Base-by-base conservation (phyloP, 1,139 yeast genomes). In the Candida pseudoviswanathii region DNA sequence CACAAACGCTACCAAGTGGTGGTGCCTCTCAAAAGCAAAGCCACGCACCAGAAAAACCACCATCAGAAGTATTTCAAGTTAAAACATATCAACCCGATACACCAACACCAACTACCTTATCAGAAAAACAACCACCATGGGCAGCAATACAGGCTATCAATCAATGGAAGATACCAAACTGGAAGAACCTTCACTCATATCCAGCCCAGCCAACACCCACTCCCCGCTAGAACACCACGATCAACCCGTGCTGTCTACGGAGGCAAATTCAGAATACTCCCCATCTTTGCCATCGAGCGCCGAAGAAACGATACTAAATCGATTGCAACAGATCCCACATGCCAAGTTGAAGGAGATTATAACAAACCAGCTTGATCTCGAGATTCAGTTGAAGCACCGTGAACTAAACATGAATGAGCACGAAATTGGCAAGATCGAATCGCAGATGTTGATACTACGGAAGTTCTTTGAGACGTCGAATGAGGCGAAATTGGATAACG, bases 341-440 rank as follows among this genome's bases (percentile, higher is more conserved):
- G 71, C 69, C 7, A 66, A 72, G 49, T 64, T 76, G 36, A 68
- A 71, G 51, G 72, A 70, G 32, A 70, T 75, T 24, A 63, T 75
- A 31, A 74, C 72, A 51, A 73, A 74, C 51, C 85, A 83, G 62
- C 74, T 88, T 31, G 89, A 87, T 62, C 65, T 86, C 49, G 95
- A 88, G 63, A 84, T 87, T 11, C 66, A 88, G 44, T 70, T 87
- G 54, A 86, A 85, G 55, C 91, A 86, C 64, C 78, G 84, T 50
- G 92, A 88, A 63, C 69, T 84, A 45, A 71, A 75, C 26, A 65
- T 77, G 41, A 77, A 86, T 4, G 82, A 84, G 52, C 79, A 78
- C 51, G 92, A 87, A 59, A 77, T 85, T 8, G 80, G 82, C 30
- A 83, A 83, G 57, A 82, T 86, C 29, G 87, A 85, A 59, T 76